Percentiles rank a stretch among this genome's conserved stretches.
phyloP scores from a whole-genome alignment of 192 early-diverging fungal genomes.

The Umbelopsis sp. region DNA sequence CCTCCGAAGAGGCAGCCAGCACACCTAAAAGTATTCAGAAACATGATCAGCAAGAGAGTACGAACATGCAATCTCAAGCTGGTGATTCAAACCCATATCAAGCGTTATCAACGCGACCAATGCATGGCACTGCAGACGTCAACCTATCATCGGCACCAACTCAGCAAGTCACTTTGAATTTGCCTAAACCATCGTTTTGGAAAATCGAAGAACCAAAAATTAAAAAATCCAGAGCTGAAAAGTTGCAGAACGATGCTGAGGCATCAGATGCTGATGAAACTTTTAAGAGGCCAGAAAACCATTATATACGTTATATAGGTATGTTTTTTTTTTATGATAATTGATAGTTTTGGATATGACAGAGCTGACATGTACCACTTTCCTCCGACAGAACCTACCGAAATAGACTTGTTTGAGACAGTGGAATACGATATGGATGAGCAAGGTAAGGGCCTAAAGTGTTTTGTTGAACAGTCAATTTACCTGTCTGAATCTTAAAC shows the following conservation, averaged over 20 bases:
- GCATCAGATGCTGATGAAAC: constrained; percentile 37
- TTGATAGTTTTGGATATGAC: not conserved
- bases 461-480: not conserved
- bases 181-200: constrained; percentile 51
- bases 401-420: constrained; percentile 56
- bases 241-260: constrained; percentile 23
- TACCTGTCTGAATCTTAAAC: not conserved
- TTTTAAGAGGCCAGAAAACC: constrained; percentile 64
- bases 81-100: constrained; percentile 26
- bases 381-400: constrained; percentile 51
- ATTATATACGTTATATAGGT: constrained; percentile 76
- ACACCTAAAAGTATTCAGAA: constrained; percentile 1
- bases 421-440: constrained; percentile 99
- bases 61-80: constrained; percentile 10
- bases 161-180: constrained; percentile 14
- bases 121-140: not conserved
- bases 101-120: constrained; percentile 31
- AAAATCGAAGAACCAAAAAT: not conserved
- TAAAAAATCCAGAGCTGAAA: not conserved
- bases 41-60: not conserved
- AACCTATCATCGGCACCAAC: not conserved
- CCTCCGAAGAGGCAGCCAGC: constrained; percentile 10
- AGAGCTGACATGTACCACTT: not conserved
- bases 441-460: constrained; percentile 60
- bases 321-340: not conserved